Base-by-base conservation (phyloP, 2,329 filamentous ascomycete genomes). In the Geoglossum cookeanum region DNA sequence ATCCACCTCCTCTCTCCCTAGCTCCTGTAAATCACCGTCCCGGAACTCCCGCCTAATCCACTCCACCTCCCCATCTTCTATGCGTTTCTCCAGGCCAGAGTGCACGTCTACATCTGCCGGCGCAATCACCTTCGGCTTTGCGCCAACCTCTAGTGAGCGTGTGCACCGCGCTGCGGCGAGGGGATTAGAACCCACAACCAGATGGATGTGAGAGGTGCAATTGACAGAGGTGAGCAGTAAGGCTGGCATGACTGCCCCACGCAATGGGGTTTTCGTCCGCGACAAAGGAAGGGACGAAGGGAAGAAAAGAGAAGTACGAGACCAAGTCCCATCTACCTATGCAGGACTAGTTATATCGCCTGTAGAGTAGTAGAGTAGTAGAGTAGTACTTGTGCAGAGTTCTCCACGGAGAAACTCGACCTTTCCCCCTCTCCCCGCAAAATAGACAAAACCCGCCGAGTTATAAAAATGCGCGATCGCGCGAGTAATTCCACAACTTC, bases 161-260 rank as follows among this genome's bases (percentile, higher is more conserved):
- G 78, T 73, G 71, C 87, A 94, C 63, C 92, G 80, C 35, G 88
- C 79, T 56, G 85, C 84, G n/a, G 92, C 91, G 45, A 98, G 78
- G 13, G 91, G 82, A 65, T 90, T 92, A 37, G 84, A 83, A 59
- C 92, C 92, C 61, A 97, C 70, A 64, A 98, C 80, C 58, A 98
- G 76, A 68, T 98, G 92, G 45, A 90, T 70, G 66, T 87, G 84
- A 53, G 74, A 77, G 55, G 75, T 75, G 65, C 81, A 83, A 67
- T 89, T 81, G 62, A 84, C 76, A 54, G 85, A 82, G 51, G 85
- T 84, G 53, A 94, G 80, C 55, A 94, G 75, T 3, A 83, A 74
- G 42, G 75, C 72, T 37, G 68, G 64, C 72, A 75, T 75, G 17
- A 13, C 53, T 22, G 22, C 22, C 22, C 22, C 22, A 22, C 22